Percentiles rank a stretch among this genome's conserved stretches.
These are phyloP conservation scores for Fraxinus pennsylvanica DNA, from an alignment of 257 asterid species.

Conservation along the genomic window DNA sequence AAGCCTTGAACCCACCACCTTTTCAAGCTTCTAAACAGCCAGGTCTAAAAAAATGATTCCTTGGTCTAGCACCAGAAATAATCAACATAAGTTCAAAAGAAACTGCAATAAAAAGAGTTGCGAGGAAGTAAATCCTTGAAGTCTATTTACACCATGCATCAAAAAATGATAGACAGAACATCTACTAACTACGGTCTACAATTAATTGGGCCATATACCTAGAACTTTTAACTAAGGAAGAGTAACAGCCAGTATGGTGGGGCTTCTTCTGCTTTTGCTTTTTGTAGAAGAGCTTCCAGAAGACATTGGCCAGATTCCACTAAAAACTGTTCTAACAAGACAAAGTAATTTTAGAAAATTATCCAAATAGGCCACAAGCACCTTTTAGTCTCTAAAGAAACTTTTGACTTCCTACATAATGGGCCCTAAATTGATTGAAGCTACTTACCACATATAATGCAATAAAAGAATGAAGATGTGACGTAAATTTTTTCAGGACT, in stretches of 20 bases:
- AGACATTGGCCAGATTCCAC: not conserved
- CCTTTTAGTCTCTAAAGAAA: not conserved
- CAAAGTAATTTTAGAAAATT: not conserved
- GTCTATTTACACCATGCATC: not conserved
- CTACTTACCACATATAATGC: not conserved
- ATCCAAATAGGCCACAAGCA: too few species aligned
- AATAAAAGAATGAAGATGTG: not conserved
- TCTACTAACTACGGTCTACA: not conserved
- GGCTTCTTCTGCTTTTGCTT: too few species aligned
- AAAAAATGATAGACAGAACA: not conserved
- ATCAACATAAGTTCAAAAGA: too few species aligned
- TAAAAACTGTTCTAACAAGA: not conserved
- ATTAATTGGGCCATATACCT: not conserved
- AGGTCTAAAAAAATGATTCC: not conserved
- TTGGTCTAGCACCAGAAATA: not conserved
- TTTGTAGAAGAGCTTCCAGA: not conserved
- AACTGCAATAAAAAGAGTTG: too few species aligned
- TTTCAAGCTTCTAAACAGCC: not conserved
- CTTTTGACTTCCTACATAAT: not conserved
- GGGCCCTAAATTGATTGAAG: not conserved
- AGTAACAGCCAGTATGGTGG: not conserved
- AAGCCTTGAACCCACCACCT: not conserved
- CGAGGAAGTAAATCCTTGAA: too few species aligned
- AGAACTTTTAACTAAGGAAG: not conserved
- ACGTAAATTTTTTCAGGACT: not conserved